Evolutionary conservation across 1,284 basidiomycete species (phyloP).

Genomic region (Fereydounia khargensis): DNA sequence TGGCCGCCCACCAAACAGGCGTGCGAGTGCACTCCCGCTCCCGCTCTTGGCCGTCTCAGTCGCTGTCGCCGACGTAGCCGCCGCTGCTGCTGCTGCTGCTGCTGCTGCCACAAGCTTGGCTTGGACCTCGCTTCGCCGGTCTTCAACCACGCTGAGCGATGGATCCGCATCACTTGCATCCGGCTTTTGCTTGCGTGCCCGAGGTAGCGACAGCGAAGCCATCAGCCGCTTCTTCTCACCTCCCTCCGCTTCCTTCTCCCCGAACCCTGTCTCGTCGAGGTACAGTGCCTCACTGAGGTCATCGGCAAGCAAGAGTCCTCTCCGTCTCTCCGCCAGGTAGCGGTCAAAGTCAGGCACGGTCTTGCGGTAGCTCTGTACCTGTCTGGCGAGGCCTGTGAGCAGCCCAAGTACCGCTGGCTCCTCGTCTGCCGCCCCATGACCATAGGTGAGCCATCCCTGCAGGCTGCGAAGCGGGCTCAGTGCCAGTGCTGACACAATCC

Average conservation of each 20-base stretch:
- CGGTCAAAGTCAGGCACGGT: constrained; percentile 77
- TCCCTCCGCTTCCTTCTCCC: neutral
- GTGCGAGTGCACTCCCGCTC: constrained; percentile 15
- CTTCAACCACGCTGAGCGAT: constrained; percentile 9
- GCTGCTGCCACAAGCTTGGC: too few relatives aligned
- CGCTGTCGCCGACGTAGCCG: neutral
- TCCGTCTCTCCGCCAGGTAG: constrained; percentile 78
- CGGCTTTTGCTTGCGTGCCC: neutral
- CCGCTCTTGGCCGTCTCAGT: neutral
- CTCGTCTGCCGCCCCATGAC: constrained; percentile 67
- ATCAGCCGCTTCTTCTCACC: neutral
- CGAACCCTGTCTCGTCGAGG: constrained; percentile 2
- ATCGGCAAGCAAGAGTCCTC: constrained; percentile 86
- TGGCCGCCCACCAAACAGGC: constrained; percentile 24
- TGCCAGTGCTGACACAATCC: constrained; percentile 73
- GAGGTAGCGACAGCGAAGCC: constrained; percentile 13
- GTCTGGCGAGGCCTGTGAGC: constrained; percentile 28
- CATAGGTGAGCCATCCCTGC: constrained; percentile 73
- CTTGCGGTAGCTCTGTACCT: constrained; percentile 72
- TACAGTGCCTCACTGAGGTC: constrained; percentile 84
- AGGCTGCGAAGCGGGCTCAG: constrained; percentile 80
- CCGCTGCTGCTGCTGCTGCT: neutral
- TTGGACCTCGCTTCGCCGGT: constrained; percentile 8
- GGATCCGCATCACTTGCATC: neutral
- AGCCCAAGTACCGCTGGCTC: constrained; percentile 26